Percentiles rank a stretch among this genome's conserved stretches.
These are phyloP conservation scores for Kazachstania sp. DNA, from an alignment of 1,139 yeast genomes.

Conservation along the genomic window DNA sequence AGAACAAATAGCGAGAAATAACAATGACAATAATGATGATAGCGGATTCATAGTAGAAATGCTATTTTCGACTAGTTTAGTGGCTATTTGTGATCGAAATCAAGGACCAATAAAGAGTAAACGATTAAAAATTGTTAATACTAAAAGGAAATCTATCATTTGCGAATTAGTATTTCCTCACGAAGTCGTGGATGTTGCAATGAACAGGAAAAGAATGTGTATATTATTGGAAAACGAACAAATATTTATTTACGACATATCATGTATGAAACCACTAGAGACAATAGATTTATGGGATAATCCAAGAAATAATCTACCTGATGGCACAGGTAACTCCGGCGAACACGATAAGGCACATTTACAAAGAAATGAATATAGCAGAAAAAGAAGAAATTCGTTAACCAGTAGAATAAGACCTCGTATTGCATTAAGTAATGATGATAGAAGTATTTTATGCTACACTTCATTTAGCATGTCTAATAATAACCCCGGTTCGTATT, in stretches of 20 bases:
- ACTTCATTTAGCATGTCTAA: conserved; percentile 20
- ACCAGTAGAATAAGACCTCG: conserved; percentile 14
- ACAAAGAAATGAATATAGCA: background rate
- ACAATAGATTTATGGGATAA: conserved; percentile 40
- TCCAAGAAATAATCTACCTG: conserved; percentile 7
- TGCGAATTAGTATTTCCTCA: conserved; percentile 59
- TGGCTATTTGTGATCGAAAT: conserved; percentile 48
- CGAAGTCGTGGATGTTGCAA: conserved; percentile 48
- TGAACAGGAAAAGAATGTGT: conserved; percentile 58
- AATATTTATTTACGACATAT: conserved; percentile 62
- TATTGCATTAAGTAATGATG: conserved; percentile 26
- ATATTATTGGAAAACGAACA: conserved; percentile 55
- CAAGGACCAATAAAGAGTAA: conserved; percentile 37
- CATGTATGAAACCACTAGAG: conserved; percentile 59
- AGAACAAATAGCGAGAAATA: background rate
- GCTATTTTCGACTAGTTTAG: conserved; percentile 61
- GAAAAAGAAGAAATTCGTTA: conserved; percentile 9
- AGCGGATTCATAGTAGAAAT: conserved; percentile 42
- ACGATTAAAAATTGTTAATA: conserved; percentile 52
- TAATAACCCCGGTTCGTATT: conserved; percentile 12
- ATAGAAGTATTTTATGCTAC: conserved; percentile 26
- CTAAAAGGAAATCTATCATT: conserved; percentile 40
- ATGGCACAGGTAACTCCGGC: background rate
- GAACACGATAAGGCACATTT: background rate
- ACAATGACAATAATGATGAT: background rate